Evolutionary conservation across 2,329 filamentous ascomycete species (phyloP).

Genomic region (Colletotrichum kahawae): DNA sequence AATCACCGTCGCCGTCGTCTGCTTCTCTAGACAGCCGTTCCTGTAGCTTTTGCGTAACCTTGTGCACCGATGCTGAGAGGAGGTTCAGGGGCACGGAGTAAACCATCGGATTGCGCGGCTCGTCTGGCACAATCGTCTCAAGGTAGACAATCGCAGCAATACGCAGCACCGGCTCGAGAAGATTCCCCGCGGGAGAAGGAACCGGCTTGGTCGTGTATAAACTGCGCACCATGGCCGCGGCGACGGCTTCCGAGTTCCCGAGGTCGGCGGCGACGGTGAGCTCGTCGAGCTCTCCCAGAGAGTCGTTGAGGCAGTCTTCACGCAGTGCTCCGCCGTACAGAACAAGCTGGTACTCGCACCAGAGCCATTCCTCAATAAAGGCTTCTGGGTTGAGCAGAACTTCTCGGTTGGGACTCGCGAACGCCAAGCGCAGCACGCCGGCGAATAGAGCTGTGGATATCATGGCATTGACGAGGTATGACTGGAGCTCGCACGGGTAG

Average conservation of each 20-base stretch:
- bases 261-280: not conserved
- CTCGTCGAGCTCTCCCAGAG: not conserved
- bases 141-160: conserved; percentile 34
- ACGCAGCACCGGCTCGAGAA: conserved; percentile 33
- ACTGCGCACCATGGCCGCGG: not conserved
- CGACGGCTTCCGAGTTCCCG: not conserved
- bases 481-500: conserved; percentile 25
- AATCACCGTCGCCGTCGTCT: not conserved
- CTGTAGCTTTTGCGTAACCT: conserved; percentile 1
- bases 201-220: not conserved
- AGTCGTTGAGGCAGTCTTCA: conserved; percentile 5
- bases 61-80: conserved; percentile 27
- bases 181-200: not conserved
- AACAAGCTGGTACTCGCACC: conserved; percentile 32
- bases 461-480: conserved; percentile 28
- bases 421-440: conserved; percentile 27
- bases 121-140: conserved; percentile 36
- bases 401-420: conserved; percentile 1
- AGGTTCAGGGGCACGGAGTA: conserved; percentile 33
- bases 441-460: conserved; percentile 30
- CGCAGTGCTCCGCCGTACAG: conserved; percentile 28
- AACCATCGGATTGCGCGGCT: conserved; percentile 34
- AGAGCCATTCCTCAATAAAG: conserved; percentile 36
- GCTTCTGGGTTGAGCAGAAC: conserved; percentile 31
- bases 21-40: not conserved